Evolutionary conservation across 352 stramenopile species (phyloP).

Genomic region (Globisporangium heterothallicum): DNA sequence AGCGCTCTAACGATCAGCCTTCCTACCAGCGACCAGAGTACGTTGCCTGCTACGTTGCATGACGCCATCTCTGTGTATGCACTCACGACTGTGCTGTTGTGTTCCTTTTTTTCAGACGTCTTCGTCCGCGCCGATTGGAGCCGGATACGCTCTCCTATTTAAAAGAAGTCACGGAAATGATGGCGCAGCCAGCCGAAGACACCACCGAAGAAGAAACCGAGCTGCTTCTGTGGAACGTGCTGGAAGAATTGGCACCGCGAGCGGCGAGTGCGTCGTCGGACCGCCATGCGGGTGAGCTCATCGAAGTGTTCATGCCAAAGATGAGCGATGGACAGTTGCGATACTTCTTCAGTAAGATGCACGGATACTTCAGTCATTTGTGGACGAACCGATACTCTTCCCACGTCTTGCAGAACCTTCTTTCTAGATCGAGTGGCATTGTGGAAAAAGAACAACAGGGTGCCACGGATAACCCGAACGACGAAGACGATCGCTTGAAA

Average conservation of each 20-base stretch:
- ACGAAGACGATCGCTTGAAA: constrained; percentile 55
- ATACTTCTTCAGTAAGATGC: constrained; percentile 77
- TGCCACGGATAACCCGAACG: constrained; percentile 23
- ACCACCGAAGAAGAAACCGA: constrained; percentile 48
- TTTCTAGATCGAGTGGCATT: constrained; percentile 51
- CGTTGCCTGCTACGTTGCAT: not conserved
- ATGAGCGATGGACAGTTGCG: constrained; percentile 69
- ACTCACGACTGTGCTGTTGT: not conserved
- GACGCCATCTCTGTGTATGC: not conserved
- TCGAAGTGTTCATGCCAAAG: constrained; percentile 67
- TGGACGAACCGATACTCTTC: constrained; percentile 87
- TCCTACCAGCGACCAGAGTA: constrained; percentile 14
- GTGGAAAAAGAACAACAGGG: constrained; percentile 38
- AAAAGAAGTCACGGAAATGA: constrained; percentile 77
- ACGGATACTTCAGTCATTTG: constrained; percentile 71
- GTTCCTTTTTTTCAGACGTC: constrained; percentile 26
- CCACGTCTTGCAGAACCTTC: constrained; percentile 73
- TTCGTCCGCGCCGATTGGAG: constrained; percentile 71
- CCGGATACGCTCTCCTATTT: constrained; percentile 76
- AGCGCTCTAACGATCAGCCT: constrained; percentile 9
- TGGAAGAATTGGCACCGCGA: constrained; percentile 73
- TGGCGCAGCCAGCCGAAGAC: constrained; percentile 48
- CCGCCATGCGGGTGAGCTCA: constrained; percentile 60
- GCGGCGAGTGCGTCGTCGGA: constrained; percentile 70
- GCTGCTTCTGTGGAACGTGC: constrained; percentile 74